Base-by-base conservation (phyloP, 345 rosid genomes). In the Combretum micranthum region DNA sequence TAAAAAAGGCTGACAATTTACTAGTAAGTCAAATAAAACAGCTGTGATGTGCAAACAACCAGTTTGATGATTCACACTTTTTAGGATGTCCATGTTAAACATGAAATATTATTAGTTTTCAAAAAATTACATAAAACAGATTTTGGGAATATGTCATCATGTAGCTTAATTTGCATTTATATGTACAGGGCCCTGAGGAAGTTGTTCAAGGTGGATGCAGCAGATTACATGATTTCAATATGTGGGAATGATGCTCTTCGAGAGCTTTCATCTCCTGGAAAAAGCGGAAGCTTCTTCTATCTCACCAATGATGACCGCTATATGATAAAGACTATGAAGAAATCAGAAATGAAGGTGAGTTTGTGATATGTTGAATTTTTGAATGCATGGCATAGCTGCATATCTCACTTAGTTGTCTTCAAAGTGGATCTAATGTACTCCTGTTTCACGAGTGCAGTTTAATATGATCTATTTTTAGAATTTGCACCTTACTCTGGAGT, bases 241-340 rank as follows among this genome's bases (percentile, higher is more conserved):
- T 85, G 86, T 43, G 93, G 93, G 64, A 75, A 68, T 64, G 83
- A 85, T 66, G 80, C 87, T 13, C 88, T 83, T 44, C 62, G 93
- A 18, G 88, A 82, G 57, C 76, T 85, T 64, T 78, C 86, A 18
- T 85, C 93, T 12, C 93, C 93, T 2, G 88, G 93, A 50, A 83
- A 85, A 75, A 85, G 93, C 22, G 88, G 93, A 32, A 83, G 86
- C 64, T 75, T 75, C 65, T 82, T 82, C 69, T 85, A 80, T 68
- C 76, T 85, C 16, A 83, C 93, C 23, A 83, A 83, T 59, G 93
- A 85, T 47, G 86, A 83, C 59, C 71, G 83, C 2, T 83, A 70
- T 64, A 83, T 85, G 84, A 83, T 83, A 32, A 85, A 85, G 69
- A 85, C 88, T n/a, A 74, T 85, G 71, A 85, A 83, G 67, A 83